Evolutionary conservation across 2,329 filamentous ascomycete species (phyloP).

Genomic region (Botrytis galanthina): DNA sequence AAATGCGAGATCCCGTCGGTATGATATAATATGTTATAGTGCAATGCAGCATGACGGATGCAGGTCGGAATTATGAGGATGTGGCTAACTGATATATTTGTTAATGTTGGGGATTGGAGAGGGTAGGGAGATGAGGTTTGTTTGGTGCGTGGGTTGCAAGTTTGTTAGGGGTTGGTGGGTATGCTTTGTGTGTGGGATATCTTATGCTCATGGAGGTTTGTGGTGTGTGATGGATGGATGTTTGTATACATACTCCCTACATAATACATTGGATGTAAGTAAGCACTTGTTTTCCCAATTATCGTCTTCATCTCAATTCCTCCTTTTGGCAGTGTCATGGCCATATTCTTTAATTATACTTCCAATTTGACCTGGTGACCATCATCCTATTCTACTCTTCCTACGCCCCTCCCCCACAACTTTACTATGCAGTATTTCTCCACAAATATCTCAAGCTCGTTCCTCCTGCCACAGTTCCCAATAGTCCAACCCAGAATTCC

Average conservation of each 20-base stretch:
- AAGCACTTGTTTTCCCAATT: neutral
- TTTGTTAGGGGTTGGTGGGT: neutral
- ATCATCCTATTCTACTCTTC: neutral
- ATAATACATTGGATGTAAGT: neutral
- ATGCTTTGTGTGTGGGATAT: neutral
- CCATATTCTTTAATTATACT: neutral
- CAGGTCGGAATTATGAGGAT: no score
- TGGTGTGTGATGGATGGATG: neutral
- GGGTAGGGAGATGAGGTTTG: neutral
- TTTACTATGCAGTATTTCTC: constrained; percentile 36
- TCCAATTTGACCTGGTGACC: neutral
- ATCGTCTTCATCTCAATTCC: neutral
- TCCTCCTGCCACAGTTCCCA: constrained; percentile 52
- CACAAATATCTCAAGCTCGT: constrained; percentile 47
- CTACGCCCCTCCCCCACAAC: neutral
- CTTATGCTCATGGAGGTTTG: neutral
- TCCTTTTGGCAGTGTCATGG: neutral
- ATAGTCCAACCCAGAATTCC: constrained; percentile 55
- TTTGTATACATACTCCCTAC: constrained; percentile 1
- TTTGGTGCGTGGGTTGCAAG: neutral
- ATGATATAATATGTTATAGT: no score
- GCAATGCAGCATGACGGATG: no score
- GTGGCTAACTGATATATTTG: no score
- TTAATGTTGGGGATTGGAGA: neutral
- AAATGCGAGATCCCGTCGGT: no score